These are phyloP conservation scores for Aspergillus pseudoviridinutans DNA, from an alignment of 2,329 filamentous ascomycete species.

Conservation along the genomic window DNA sequence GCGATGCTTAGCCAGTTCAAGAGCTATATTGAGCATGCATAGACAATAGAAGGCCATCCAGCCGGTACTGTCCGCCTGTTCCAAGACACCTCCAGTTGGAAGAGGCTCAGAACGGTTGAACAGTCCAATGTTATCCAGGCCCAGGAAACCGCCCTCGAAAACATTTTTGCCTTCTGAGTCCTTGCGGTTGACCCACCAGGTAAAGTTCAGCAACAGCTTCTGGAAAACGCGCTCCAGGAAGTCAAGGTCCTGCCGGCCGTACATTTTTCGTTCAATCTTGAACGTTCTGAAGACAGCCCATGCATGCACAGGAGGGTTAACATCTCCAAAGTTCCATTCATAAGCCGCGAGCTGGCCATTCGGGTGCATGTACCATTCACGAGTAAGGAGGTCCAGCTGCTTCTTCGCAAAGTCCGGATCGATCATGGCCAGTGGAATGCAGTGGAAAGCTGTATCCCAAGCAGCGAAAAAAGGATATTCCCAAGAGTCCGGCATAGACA, in stretches of 20 bases:
- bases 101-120: slow-evolving; percentile 96
- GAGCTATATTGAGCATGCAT: slow-evolving; percentile 93
- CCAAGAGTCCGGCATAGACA: slow-evolving; percentile 98
- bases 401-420: slow-evolving; percentile 98
- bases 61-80: slow-evolving; percentile 95
- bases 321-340: slow-evolving; percentile 97
- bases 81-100: slow-evolving; percentile 86
- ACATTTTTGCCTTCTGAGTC: slow-evolving; percentile 93
- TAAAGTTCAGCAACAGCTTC: slow-evolving; percentile 92
- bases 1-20: slow-evolving; percentile 92
- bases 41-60: slow-evolving; percentile 99
- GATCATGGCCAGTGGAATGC: slow-evolving; percentile 93
- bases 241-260: slow-evolving; percentile 88
- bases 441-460: slow-evolving; percentile 97
- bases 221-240: slow-evolving; percentile 96
- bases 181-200: slow-evolving; percentile 99
- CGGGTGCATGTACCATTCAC: slow-evolving; percentile 98
- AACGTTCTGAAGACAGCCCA: slow-evolving; percentile 95
- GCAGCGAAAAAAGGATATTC: slow-evolving; percentile 98
- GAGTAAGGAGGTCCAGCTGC: slow-evolving; percentile 89
- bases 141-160: slow-evolving; percentile 93
- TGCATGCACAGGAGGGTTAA: slow-evolving; percentile 93
- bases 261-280: slow-evolving; percentile 98
- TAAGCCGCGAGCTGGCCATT: slow-evolving; percentile 92
- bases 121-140: slow-evolving; percentile 92